Evolutionary conservation across 306 rosid genomes (phyloP).

Genomic region (Quercus engelmannii): DNA sequence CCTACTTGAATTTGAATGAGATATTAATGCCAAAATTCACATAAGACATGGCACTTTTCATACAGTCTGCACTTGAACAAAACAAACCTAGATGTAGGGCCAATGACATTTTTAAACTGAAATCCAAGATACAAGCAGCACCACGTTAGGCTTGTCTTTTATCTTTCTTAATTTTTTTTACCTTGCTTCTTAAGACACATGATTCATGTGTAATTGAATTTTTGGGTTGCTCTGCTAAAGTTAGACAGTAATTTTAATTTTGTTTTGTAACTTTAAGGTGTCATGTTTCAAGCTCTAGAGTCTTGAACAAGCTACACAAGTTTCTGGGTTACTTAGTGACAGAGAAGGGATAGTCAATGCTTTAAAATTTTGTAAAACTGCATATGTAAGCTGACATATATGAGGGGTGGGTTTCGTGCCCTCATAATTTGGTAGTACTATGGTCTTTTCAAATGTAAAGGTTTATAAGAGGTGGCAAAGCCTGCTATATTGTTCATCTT

Average conservation of each 20-base stretch:
- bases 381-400: neutral
- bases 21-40: neutral
- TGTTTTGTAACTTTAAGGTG: neutral
- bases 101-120: neutral
- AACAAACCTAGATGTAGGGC: neutral
- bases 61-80: neutral
- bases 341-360: neutral
- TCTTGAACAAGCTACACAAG: neutral
- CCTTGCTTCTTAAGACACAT: neutral
- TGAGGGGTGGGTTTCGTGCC: neutral
- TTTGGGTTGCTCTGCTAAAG: neutral
- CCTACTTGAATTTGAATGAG: neutral
- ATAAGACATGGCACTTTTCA: neutral
- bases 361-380: neutral
- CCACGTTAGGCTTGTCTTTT: neutral
- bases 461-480: neutral
- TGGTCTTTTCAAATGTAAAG: neutral
- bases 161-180: neutral
- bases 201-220: neutral
- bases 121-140: neutral
- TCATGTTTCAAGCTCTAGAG: neutral
- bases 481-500: neutral
- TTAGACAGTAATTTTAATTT: neutral
- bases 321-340: neutral
- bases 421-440: neutral